Base-by-base conservation (phyloP, 106 monocot species). In the Dendrobium catenatum region DNA sequence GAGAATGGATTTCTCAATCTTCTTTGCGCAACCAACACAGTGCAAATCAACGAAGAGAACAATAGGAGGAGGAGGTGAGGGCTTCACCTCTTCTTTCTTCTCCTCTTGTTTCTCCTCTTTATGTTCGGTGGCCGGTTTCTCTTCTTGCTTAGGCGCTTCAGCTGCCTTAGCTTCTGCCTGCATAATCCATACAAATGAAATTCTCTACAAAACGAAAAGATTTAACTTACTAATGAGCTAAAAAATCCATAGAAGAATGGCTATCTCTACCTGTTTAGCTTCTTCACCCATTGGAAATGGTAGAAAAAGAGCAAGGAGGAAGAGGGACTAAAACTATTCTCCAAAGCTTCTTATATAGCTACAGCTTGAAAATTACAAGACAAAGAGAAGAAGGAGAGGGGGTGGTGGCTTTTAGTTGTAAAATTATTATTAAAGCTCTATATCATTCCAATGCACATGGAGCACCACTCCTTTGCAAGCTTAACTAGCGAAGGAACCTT, bases 1-100 rank as follows among this genome's bases (percentile, higher is more conserved):
- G 54, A 90, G 42, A 49, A 93, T 85, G 81, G 80, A 81, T 59
- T 85, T 86, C 83, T 88, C 49, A 44, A 90, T 88, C 83, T 89
- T 92, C 84, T 88, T 88, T 31, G 88, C 84, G 74, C 92, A 92
- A 15, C 92, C 92, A 24, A 89, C 88, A 68, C 96, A 96, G 66
- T 96, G 96, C 84, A 96, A 79, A 80, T 90, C 85, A 6, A 91
- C 84, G 61, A 33, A 77, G 55, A 96, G 79, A 9, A 96, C 79
- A 44, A 87, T 73, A 20, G 89, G 87, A 49, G 89, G 85, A 17
- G 95, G 88, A 24, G 89, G 54, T 19, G 83, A 44, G 6, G 90
- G 88, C 37, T 66, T 58, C 10, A 73, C 75, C 46, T 91, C 91
- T 72, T 86, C 85, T 78, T 85, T 83, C 66, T 86, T 82, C 33